phyloP scores from a whole-genome alignment of 306 rosid genomes.

The Nissolia schottii region DNA sequence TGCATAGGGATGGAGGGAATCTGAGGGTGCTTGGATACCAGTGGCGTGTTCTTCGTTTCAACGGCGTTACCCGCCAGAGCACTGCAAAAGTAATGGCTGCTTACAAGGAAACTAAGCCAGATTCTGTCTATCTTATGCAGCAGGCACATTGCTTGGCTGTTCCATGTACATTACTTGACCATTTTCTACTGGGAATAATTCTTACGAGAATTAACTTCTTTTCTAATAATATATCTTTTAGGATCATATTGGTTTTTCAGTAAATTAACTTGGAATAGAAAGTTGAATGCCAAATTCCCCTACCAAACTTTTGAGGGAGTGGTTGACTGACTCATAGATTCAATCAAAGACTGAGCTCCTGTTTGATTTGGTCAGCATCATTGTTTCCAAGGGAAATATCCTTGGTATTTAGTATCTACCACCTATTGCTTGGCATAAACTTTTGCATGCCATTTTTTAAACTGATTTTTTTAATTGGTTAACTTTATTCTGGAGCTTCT shows the following conservation, averaged over 20 bases:
- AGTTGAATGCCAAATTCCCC: neutral
- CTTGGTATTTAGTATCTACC: neutral
- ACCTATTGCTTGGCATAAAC: neutral
- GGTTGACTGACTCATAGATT: neutral
- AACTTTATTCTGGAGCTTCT: neutral
- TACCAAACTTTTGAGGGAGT: neutral
- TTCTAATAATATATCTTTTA: neutral
- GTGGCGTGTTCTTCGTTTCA: constrained; percentile 88
- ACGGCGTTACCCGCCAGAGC: constrained; percentile 81
- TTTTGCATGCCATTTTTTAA: neutral
- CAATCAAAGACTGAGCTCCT: neutral
- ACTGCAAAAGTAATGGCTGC: constrained; percentile 70
- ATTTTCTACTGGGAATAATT: neutral
- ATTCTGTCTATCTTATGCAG: constrained; percentile 60
- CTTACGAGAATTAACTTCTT: neutral
- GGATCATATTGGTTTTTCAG: neutral
- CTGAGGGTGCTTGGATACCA: constrained; percentile 77
- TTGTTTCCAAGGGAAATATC: neutral
- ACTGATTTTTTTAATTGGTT: neutral
- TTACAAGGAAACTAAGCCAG: constrained; percentile 47
- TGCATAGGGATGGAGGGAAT: constrained; percentile 33
- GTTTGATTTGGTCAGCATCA: neutral
- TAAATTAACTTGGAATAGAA: neutral
- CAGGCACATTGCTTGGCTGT: constrained; percentile 91
- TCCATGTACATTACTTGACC: constrained; percentile 57